phyloP scores from a whole-genome alignment of 2,329 filamentous ascomycete species.

The Helicocarpus griseus region DNA sequence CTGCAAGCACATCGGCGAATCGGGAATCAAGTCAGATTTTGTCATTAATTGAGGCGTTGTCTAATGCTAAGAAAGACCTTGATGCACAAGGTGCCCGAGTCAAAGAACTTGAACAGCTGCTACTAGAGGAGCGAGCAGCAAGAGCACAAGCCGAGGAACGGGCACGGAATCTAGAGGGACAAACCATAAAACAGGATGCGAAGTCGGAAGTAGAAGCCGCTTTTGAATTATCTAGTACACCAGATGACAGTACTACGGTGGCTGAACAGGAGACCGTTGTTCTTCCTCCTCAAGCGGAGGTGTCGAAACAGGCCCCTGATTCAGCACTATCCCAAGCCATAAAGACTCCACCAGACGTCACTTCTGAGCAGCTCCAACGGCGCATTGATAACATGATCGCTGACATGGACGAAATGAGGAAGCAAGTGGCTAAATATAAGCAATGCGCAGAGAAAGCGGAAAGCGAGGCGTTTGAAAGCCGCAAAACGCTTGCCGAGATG shows the following conservation, averaged over 20 bases:
- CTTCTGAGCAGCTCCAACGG: conserved; percentile 49
- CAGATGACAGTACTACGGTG: conserved; percentile 10
- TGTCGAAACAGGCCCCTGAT: conserved; percentile 16
- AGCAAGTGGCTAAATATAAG: conserved; percentile 69
- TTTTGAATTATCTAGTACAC: conserved; percentile 33
- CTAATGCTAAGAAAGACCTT: conserved; percentile 74
- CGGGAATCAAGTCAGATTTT: conserved; percentile 65
- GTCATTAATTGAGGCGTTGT: conserved; percentile 74
- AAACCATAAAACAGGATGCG: conserved; percentile 36
- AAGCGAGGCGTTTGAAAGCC: conserved; percentile 59
- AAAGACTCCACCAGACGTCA: conserved; percentile 19
- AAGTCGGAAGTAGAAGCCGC: conserved; percentile 37
- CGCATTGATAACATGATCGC: conserved; percentile 66
- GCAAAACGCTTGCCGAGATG: conserved; percentile 77
- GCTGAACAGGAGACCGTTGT: conserved; percentile 7
- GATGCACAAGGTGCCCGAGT: conserved; percentile 73
- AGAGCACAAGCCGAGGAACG: conserved; percentile 77
- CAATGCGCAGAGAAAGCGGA: conserved; percentile 72
- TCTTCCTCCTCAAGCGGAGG: conserved; percentile 13
- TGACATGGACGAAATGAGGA: conserved; percentile 72
- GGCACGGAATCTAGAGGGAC: conserved; percentile 59
- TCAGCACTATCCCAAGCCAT: conserved; percentile 28
- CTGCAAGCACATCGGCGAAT: conserved; percentile 35
- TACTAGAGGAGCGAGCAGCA: conserved; percentile 70
- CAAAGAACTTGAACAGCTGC: conserved; percentile 67